Evolutionary conservation across 2,329 filamentous ascomycete genomes (phyloP), one percentile per base, ranked within the genome.

Genomic region (Pseudocercospora vitis): DNA sequence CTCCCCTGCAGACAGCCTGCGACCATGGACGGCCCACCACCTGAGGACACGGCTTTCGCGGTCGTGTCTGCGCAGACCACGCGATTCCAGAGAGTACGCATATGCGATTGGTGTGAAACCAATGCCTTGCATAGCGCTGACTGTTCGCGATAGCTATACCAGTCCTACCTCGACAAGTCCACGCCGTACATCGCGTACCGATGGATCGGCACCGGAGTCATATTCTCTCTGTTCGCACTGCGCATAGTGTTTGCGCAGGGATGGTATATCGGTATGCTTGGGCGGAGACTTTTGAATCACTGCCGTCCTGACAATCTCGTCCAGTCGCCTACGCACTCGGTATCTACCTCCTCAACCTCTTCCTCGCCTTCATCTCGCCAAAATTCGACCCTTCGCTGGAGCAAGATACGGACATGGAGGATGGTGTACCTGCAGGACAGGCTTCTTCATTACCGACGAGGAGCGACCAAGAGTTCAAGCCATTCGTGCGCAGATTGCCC

Each of bases 331-430:
- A 99, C 75, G 94, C 92, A 31, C 85, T 99, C 52, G 94, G 92
- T 65, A 99, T 99, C 75, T 99, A 99, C 79, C 88, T 99, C 44
- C 86, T 99, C 58, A 99, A 99, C 77, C 85, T 99, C 57, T 99
- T 99, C 82, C 89, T 99, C 71, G 94, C 94, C 65, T 99, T 99
- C 80, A 82, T 99, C 51, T 89, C 92, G 70, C 94, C 94, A 66
- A 99, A 99, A 79, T 97, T 99, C 79, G 94, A 99, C 77, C 94
- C 94, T 52, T 95, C 91, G 61, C 89, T 94, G 70, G 92, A 96
- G 70, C 80, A 91, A 71, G 94, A 99, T 73, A 94, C 91, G 70
- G 91, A 95, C 62, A 92, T 97, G 81, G 94, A 99, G 75, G 92
- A 96, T 66, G 94, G 94, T 57, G 70, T 65, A 18, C 64, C 69